These are phyloP conservation scores for Cudoniella acicularis DNA, from an alignment of 495 filamentous ascomycete species.

Conservation along the genomic window DNA sequence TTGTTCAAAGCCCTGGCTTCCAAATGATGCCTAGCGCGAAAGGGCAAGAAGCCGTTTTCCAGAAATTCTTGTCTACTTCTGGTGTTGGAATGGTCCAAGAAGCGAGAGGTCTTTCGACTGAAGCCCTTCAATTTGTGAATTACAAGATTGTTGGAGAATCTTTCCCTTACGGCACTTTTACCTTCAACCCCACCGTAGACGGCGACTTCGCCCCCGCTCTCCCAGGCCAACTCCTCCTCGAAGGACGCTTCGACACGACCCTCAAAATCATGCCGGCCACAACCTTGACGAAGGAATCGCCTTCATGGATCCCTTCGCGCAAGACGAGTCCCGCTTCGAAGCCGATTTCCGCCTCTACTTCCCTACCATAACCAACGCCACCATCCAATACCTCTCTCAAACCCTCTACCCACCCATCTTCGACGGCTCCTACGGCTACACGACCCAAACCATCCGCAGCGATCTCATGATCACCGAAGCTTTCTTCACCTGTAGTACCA, in stretches of 20 bases:
- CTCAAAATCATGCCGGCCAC: conserved; percentile 54
- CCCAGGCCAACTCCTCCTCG: conserved; percentile 52
- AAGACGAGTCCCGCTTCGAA: conserved; percentile 36
- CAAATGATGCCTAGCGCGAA: conserved; percentile 13
- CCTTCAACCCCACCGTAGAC: conserved; percentile 57
- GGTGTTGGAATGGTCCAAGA: conserved; percentile 42
- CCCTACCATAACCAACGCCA: conserved; percentile 37
- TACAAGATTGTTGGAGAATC: conserved; percentile 40
- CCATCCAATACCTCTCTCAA: conserved; percentile 8
- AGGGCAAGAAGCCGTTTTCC: conserved; percentile 17
- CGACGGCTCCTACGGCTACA: conserved; percentile 40
- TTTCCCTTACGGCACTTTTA: conserved; percentile 42
- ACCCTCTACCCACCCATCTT: conserved; percentile 31
- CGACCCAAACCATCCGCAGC: conserved; percentile 33
- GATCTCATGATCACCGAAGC: conserved; percentile 35
- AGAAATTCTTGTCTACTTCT: conserved; percentile 14
- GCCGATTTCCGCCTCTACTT: conserved; percentile 55
- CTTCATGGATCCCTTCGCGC: conserved; percentile 12
- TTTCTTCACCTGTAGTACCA: conserved; percentile 48
- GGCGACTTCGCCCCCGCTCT: conserved; percentile 52
- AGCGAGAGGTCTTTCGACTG: conserved; percentile 44
- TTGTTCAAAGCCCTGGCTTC: conserved; percentile 27
- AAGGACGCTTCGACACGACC: conserved; percentile 51
- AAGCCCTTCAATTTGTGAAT: conserved; percentile 48
- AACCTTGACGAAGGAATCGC: conserved; percentile 49